Percentiles rank a stretch among this genome's conserved stretches.
These are phyloP conservation scores for Wickerhamomyces bovis DNA, from an alignment of 805 yeast genomes.

Conservation along the genomic window DNA sequence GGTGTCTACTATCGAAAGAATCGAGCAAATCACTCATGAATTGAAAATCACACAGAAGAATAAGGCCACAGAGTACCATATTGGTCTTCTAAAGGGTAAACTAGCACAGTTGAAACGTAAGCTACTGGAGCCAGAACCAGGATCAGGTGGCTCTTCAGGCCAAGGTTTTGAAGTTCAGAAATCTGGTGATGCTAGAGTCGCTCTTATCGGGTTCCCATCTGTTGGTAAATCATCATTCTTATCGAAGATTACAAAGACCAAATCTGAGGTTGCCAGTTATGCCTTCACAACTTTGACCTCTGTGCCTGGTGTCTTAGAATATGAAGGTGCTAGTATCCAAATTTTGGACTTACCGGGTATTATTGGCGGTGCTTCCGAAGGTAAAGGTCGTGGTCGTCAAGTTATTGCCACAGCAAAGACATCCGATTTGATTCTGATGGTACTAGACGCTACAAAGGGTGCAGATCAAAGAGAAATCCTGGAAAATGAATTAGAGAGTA, in stretches of 20 bases:
- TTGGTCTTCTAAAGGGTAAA: constrained; percentile 91
- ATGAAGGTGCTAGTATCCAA: constrained; percentile 95
- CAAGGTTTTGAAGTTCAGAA: constrained; percentile 92
- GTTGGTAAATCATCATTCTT: constrained; percentile 94
- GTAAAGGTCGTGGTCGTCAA: constrained; percentile 96
- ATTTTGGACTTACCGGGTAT: constrained; percentile 97
- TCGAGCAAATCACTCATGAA: constrained; percentile 78
- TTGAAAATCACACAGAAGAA: constrained; percentile 93
- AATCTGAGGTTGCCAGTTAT: constrained; percentile 90
- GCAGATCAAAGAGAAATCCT: constrained; percentile 81
- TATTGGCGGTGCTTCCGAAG: constrained; percentile 93
- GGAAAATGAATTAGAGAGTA: constrained; percentile 86
- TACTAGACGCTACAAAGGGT: constrained; percentile 92
- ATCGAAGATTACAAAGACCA: constrained; percentile 85
- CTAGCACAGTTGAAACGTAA: constrained; percentile 90
- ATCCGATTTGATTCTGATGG: constrained; percentile 88
- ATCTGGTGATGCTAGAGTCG: constrained; percentile 94
- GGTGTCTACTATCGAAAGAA: constrained; percentile 47
- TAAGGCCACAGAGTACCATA: constrained; percentile 95
- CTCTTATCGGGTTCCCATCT: constrained; percentile 93
- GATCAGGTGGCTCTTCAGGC: constrained; percentile 58
- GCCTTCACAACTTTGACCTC: constrained; percentile 95
- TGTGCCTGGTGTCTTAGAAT: constrained; percentile 92
- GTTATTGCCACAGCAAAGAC: constrained; percentile 96
- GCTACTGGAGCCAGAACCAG: constrained; percentile 80